phyloP scores from a whole-genome alignment of 129 eudicot genomes.

The Apium graveolens region DNA sequence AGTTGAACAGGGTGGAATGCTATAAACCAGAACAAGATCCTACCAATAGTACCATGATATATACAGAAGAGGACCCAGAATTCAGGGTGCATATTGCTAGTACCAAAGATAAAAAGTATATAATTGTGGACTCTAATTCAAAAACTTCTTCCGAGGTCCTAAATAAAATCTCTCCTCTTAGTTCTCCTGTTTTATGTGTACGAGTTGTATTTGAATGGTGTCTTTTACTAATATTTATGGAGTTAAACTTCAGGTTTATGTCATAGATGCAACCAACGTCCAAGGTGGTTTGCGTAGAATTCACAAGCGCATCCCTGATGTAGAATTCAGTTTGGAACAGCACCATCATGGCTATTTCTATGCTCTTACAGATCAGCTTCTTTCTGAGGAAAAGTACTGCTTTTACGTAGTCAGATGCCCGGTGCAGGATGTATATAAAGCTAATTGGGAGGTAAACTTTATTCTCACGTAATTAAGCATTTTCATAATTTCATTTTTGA shows the following conservation, averaged over 20 bases:
- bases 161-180: background rate
- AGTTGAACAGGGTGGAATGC: conserved; percentile 50
- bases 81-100: conserved; percentile 79
- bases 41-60: conserved; percentile 28
- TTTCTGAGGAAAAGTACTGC: conserved; percentile 17
- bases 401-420: conserved; percentile 60
- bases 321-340: conserved; percentile 75
- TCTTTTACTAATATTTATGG: conserved; percentile 3
- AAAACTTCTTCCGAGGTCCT: conserved; percentile 83
- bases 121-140: conserved; percentile 80
- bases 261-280: conserved; percentile 55
- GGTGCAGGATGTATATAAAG: conserved; percentile 41
- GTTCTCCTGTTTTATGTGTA: background rate
- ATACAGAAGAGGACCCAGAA: conserved; percentile 54
- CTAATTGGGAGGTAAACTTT: conserved; percentile 55
- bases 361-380: conserved; percentile 50
- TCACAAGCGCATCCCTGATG: conserved; percentile 64
- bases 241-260: conserved; percentile 56
- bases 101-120: conserved; percentile 84
- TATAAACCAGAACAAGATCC: conserved; percentile 44
- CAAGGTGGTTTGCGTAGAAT: conserved; percentile 41
- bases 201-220: background rate
- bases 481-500: too few relatives aligned
- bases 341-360: conserved; percentile 59
- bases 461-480: background rate